Evolutionary conservation across 2,329 filamentous ascomycete genomes (phyloP).

Genomic region (Fusarium anguioides): DNA sequence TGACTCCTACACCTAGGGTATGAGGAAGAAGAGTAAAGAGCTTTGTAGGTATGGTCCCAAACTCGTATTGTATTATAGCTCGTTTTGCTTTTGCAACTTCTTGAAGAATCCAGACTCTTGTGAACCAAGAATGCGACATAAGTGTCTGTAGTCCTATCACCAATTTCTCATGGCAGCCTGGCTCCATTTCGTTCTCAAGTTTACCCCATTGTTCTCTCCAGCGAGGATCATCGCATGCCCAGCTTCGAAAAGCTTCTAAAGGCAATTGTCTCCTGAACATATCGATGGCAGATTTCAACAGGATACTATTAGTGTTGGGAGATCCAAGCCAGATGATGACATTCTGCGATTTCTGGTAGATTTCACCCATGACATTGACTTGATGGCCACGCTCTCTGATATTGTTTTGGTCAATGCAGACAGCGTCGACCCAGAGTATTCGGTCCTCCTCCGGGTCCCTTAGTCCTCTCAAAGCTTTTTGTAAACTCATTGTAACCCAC

Average conservation of each 20-base stretch:
- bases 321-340: background rate
- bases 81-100: constrained; percentile 18
- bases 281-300: background rate
- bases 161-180: fast-evolving
- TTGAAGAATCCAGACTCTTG: constrained; percentile 21
- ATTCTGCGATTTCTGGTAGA: background rate
- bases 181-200: fast-evolving
- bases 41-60: background rate
- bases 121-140: constrained; percentile 2
- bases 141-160: fast-evolving
- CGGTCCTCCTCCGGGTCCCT: background rate
- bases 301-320: fast-evolving
- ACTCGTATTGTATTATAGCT: background rate
- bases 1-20: fast-evolving
- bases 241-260: background rate
- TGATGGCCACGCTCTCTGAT: constrained; percentile 15
- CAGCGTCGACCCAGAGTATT: constrained; percentile 11
- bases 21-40: background rate
- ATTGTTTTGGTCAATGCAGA: constrained; percentile 19
- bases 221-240: background rate
- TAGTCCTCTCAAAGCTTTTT: background rate
- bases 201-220: background rate
- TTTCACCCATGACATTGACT: constrained; percentile 1
- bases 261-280: background rate
- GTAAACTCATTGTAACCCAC: background rate